phyloP scores from a whole-genome alignment of 305 asterid species.

The Solanum hybrid region DNA sequence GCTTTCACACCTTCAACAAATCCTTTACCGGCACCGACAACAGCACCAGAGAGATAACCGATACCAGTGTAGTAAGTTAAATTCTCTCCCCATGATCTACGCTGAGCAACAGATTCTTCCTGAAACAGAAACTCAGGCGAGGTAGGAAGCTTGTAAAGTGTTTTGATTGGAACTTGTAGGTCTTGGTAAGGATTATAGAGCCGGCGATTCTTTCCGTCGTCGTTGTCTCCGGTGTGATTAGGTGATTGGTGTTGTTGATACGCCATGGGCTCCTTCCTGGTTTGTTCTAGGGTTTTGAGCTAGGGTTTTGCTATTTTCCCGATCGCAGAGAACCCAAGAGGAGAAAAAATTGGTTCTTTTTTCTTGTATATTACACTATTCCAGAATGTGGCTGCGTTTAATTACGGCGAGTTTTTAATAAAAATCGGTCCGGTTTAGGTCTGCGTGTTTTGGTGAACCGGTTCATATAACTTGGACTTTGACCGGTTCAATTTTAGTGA shows the following conservation, averaged over 20 bases:
- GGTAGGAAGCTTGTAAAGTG: constrained; percentile 67
- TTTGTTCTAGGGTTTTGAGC: neutral
- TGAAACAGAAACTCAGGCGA: constrained; percentile 81
- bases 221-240: constrained; percentile 24
- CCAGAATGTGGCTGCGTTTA: neutral
- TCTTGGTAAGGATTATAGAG: constrained; percentile 90
- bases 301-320: constrained; percentile 13
- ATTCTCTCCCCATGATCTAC: constrained; percentile 96
- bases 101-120: constrained; percentile 67
- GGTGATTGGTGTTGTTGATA: constrained; percentile 59
- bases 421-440: neutral
- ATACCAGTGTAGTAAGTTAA: constrained; percentile 80
- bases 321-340: neutral
- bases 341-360: neutral
- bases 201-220: constrained; percentile 38
- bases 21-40: constrained; percentile 64
- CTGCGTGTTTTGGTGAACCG: neutral
- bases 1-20: constrained; percentile 53
- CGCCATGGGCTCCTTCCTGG: constrained; percentile 38
- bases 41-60: constrained; percentile 70
- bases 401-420: neutral
- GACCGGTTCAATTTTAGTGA: neutral
- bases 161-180: constrained; percentile 45
- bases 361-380: neutral
- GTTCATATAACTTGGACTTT: neutral